These are phyloP conservation scores for Articulospora tetracladia DNA, from an alignment of 495 filamentous ascomycete species.

Conservation along the genomic window DNA sequence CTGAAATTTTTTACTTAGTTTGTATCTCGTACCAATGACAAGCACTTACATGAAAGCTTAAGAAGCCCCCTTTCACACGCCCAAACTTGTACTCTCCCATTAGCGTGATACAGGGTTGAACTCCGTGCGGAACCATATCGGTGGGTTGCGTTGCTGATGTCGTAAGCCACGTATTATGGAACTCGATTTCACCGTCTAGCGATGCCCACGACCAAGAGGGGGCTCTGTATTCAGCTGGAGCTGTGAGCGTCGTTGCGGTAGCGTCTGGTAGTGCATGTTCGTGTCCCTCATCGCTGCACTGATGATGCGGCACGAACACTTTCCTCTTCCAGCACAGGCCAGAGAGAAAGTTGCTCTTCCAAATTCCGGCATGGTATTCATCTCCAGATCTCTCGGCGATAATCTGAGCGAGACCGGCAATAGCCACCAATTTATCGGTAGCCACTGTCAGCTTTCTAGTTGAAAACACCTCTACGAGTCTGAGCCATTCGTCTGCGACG, in stretches of 20 bases:
- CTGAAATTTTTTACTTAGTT: background rate
- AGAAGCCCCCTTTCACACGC: background rate
- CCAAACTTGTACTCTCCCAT: background rate
- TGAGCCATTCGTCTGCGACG: background rate
- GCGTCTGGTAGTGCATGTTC: background rate
- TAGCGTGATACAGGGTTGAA: background rate
- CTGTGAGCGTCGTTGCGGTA: background rate
- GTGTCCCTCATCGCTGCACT: background rate
- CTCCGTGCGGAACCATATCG: background rate
- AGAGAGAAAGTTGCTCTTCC: background rate
- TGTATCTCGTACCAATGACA: background rate
- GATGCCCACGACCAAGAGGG: background rate
- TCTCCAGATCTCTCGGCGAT: background rate
- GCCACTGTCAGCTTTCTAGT: background rate
- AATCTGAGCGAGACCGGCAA: background rate
- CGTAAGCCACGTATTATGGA: background rate
- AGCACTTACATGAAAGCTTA: background rate
- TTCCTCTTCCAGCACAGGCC: constrained; percentile 1
- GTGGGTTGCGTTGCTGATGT: background rate
- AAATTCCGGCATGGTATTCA: constrained; percentile 2
- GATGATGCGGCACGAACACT: background rate
- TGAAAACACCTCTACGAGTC: background rate
- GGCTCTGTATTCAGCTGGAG: background rate
- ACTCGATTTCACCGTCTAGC: background rate
- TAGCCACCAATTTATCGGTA: constrained; percentile 3